These are phyloP conservation scores for Penicillium aurantiogriseum DNA, from an alignment of 2,329 filamentous ascomycete species.

Conservation along the genomic window DNA sequence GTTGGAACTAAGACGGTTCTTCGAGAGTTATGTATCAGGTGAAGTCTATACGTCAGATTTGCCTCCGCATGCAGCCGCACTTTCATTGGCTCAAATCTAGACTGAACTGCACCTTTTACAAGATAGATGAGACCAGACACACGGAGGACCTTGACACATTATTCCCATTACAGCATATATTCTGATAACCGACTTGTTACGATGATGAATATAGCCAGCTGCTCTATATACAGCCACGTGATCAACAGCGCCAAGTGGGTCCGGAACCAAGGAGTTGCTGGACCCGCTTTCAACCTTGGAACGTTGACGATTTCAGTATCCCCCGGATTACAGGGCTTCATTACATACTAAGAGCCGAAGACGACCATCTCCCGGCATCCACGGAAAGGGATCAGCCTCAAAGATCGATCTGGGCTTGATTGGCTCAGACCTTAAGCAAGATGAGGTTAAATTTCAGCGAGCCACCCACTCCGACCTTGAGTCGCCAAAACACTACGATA, in stretches of 20 bases:
- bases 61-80: background rate
- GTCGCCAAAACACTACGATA: constrained; percentile 31
- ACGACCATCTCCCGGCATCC: background rate
- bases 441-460: constrained; percentile 35
- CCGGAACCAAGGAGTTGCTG: background rate
- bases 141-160: background rate
- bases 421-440: background rate
- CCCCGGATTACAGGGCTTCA: background rate
- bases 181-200: background rate
- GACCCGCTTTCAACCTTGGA: constrained; percentile 4
- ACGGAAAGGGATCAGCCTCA: background rate
- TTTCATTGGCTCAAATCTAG: background rate
- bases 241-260: background rate
- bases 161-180: background rate
- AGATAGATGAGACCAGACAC: too few species aligned
- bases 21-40: background rate
- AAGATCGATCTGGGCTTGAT: background rate
- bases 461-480: constrained; percentile 31
- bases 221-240: background rate
- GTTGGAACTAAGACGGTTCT: background rate
- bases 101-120: too few species aligned
- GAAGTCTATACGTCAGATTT: background rate
- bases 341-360: background rate
- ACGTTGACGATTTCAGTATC: constrained; percentile 1
- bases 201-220: background rate